Conservation (phyloP, 331 rosid species). For the Prunus yedoensis region DNA sequence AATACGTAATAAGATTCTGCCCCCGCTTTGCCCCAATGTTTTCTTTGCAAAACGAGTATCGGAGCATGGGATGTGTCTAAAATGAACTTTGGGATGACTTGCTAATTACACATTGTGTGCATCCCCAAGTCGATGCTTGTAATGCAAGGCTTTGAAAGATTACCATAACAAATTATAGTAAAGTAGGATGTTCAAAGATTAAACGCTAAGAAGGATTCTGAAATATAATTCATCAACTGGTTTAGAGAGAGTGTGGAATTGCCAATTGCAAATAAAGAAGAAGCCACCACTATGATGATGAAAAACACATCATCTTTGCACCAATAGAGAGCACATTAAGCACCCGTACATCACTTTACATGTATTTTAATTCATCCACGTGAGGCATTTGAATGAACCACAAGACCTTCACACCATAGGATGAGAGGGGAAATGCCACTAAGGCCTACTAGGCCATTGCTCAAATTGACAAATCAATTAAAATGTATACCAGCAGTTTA, state of each 20-base stretch:
- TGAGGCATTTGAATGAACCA: conserved; percentile 11
- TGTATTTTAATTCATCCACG: neutral
- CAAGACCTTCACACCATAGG: neutral
- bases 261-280: neutral
- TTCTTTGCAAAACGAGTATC: neutral
- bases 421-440: neutral
- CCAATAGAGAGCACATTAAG: neutral
- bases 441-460: too few species aligned
- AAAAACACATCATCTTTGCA: neutral
- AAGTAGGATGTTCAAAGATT: neutral
- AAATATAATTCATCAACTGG: neutral
- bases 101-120: neutral
- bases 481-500: neutral
- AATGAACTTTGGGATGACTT: neutral
- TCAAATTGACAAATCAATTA: neutral
- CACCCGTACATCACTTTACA: neutral
- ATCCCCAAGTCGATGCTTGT: conserved; percentile 4
- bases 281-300: neutral
- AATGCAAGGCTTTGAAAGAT: neutral
- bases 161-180: neutral
- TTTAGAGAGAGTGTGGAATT: neutral
- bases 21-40: too few species aligned
- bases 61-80: neutral
- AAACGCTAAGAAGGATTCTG: neutral
- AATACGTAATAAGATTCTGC: too few species aligned